Base-by-base conservation (phyloP, 2,329 filamentous ascomycete species). In the Claviceps citrina region DNA sequence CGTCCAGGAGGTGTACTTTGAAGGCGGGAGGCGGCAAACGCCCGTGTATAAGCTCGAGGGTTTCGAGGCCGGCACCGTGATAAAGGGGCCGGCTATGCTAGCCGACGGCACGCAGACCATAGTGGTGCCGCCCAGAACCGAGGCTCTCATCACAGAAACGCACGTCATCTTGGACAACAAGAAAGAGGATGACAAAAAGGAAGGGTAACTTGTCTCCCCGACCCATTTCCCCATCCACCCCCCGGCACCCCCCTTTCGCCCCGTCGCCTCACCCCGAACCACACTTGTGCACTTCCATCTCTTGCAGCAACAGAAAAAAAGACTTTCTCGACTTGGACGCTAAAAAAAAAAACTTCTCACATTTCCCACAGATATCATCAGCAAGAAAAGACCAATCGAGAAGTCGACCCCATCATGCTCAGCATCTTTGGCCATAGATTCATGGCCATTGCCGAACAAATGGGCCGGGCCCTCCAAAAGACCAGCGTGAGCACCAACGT, bases 21-120 rank as follows among this genome's bases (percentile, higher is more conserved):
- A 91, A 46, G 82, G 79, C 5, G 84, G 85, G 1, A 72, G 85
- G 20, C 64, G 71, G 46, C 71, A 86, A 15, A 93, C 86, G 0
- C 79, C 84, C 0, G 75, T 94, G 38, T 94, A 86, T 61, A 86
- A 82, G 57, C 71, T 95, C 0, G 76, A 82, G 46, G 73, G 84
- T 43, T 66, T 95, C 9, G 63, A 67, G 1, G 67, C 84, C 5
- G 84, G 86, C 2, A 77, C 86, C 44, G 73, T 76, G 16, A 66
- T 94, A 40, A 65, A 70, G 36, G 87, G 87, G 0, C 87, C 87
- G 1, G 86, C 86, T 0, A 84, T 94, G 60, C 71, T 94, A 43
- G 84, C 84, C 2, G 87, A 89, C 53, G 81, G 81, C 7, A 87
- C 83, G 1, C 89, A 95, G 59, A 96, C 89, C 0, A 91, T 96